A percentile compares a stretch with the other conserved stretches of the same genome.
Conservation (phyloP, 192 early-diverging fungal genomes). For the Coemansia biformis region DNA sequence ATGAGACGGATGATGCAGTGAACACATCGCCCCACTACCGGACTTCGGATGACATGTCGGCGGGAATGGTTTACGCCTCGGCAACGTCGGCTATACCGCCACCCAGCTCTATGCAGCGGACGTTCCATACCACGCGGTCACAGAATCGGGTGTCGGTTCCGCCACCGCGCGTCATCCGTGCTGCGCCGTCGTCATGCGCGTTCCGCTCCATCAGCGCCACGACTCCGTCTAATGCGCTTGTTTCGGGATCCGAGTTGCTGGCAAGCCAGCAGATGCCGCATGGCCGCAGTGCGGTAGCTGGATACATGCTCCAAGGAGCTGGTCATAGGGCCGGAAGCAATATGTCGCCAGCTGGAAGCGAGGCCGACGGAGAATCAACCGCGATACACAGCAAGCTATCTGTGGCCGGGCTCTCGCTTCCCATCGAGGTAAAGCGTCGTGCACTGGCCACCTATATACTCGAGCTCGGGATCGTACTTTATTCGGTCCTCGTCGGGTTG, state of each 20-base stretch:
- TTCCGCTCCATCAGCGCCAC: conserved; percentile 4
- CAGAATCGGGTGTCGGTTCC: conserved; percentile 36
- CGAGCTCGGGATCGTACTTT: conserved; percentile 68
- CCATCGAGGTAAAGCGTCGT: conserved; percentile 23
- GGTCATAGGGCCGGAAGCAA: too few relatives aligned
- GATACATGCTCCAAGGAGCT: too few relatives aligned
- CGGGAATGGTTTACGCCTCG: conserved; percentile 3
- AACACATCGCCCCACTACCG: neutral
- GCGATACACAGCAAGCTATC: conserved; percentile 14
- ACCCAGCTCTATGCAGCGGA: conserved; percentile 8
- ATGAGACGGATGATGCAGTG: conserved; percentile 21
- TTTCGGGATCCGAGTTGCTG: too few relatives aligned
- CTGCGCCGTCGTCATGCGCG: conserved; percentile 13
- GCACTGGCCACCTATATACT: conserved; percentile 60
- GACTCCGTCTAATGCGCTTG: neutral
- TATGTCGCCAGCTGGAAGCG: neutral
- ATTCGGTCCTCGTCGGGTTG: conserved; percentile 71
- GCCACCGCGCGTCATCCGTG: conserved; percentile 5
- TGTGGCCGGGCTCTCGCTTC: neutral
- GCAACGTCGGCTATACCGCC: conserved; percentile 9
- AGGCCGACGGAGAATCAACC: conserved; percentile 18
- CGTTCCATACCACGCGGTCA: conserved; percentile 10
- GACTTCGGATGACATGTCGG: neutral
- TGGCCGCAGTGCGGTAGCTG: too few relatives aligned
- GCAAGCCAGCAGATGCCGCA: neutral